Evolutionary conservation across 2,329 filamentous ascomycete species (phyloP).

Genomic region (Xylaria sp.): DNA sequence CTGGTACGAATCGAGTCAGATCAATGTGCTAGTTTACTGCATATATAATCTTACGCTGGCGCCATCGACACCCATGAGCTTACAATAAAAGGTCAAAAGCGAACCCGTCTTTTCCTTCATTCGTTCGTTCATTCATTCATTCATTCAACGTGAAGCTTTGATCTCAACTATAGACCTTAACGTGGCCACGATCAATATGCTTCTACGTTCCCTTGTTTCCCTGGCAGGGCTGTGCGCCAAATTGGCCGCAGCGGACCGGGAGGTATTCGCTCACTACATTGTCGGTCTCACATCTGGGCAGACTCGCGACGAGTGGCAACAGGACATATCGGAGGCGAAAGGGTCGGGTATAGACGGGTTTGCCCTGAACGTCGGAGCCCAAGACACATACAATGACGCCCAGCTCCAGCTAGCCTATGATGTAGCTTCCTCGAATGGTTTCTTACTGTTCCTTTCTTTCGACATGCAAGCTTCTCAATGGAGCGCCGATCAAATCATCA

Average conservation of each 20-base stretch:
- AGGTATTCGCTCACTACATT: constrained; percentile 49
- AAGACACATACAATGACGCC: constrained; percentile 43
- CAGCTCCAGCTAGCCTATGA: constrained; percentile 51
- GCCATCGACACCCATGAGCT: constrained; percentile 15
- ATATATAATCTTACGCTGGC: constrained; percentile 21
- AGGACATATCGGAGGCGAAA: constrained; percentile 46
- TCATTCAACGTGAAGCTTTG: not conserved
- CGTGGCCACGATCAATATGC: constrained; percentile 36
- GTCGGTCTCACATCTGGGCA: constrained; percentile 47
- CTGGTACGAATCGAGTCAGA: constrained; percentile 1
- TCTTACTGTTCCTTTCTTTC: constrained; percentile 53
- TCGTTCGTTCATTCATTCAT: not conserved
- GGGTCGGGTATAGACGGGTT: constrained; percentile 47
- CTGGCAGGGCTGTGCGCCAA: constrained; percentile 36
- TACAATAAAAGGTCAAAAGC: constrained; percentile 14
- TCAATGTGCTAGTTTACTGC: not conserved
- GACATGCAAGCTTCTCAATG: constrained; percentile 50
- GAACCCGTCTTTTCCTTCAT: not conserved
- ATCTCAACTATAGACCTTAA: not conserved
- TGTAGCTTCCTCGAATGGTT: constrained; percentile 47
- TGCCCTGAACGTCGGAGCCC: constrained; percentile 45
- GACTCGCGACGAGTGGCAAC: constrained; percentile 44
- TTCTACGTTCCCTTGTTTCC: constrained; percentile 34
- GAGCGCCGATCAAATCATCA: constrained; percentile 44
- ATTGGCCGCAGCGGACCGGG: constrained; percentile 29